These are phyloP conservation scores for Chloridella minuta DNA, from an alignment of 352 stramenopile genomes.

Conservation along the genomic window DNA sequence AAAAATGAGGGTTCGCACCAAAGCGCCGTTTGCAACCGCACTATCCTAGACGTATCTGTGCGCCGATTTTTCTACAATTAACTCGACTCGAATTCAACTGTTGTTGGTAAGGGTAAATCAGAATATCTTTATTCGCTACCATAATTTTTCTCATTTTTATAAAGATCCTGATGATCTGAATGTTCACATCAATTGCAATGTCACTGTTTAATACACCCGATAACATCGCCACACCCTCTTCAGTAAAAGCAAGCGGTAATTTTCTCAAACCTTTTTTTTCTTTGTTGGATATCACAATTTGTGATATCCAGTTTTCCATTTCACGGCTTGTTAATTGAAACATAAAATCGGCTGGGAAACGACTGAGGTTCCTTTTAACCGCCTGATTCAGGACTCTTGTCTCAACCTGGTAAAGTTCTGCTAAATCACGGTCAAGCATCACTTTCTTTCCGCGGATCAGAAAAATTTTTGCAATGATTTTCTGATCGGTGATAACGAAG, in stretches of 20 bases:
- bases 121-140: not conserved
- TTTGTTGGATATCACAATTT: not conserved
- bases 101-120: no score
- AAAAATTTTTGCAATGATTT: no score
- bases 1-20: no score
- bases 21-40: no score
- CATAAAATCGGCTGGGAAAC: conserved; percentile 21
- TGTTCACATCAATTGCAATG: conserved; percentile 11
- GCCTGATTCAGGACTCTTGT: conserved; percentile 17
- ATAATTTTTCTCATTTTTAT: conserved; percentile 11
- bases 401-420: conserved; percentile 10
- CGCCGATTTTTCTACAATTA: no score
- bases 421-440: not conserved
- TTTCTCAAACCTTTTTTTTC: conserved; percentile 9
- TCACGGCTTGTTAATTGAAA: not conserved
- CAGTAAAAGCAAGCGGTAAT: conserved; percentile 8
- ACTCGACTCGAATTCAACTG: no score
- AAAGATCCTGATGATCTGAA: conserved; percentile 10
- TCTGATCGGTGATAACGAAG: no score
- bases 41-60: no score
- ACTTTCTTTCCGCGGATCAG: conserved; percentile 21
- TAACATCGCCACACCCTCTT: conserved; percentile 27
- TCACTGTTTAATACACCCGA: conserved; percentile 25
- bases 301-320: not conserved
- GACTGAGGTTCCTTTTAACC: conserved; percentile 15